Evolutionary conservation across 2,329 filamentous ascomycete genomes (phyloP), one percentile per base, ranked within the genome.

Genomic region (Botrytis squamosa): DNA sequence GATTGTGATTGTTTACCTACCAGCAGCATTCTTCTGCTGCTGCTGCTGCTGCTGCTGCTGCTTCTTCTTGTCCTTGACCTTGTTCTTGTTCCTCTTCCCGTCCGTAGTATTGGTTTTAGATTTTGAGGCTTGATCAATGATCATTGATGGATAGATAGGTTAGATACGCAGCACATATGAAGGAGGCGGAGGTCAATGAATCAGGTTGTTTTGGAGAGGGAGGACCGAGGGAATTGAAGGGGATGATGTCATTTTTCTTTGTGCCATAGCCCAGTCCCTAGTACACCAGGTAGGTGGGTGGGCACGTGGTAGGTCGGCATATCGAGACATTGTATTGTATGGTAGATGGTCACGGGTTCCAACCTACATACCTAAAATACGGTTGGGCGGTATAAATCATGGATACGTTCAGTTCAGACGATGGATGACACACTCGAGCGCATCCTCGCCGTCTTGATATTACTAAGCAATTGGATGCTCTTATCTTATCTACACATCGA

Each of bases 221-320:
- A n/a, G 42, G 62, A 29, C 36, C 59, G 10, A 62, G 36, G 60
- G 38, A n/a, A 42, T 40, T 42, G 62, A n/a, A 29, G 8, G n/a
- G 8, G 40, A 64, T 38, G 64, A 67, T 46, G 64, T 67, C 64
- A 66, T 55, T 55, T 33, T 66, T 49, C 42, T 66, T 49, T 66
- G n/a, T 49, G 42, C 42, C 49, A 52, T 52, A 52, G 49, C 49
- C n/a, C 3, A n/a, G 49, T 25, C 4, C 22, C 25, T 52, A n/a
- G 25, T 29, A 29, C 29, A 29, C 29, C 29, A 29, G 29, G 29
- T 29, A 29, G 33, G 33, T 33, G 33, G 3, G 33, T 36, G 12
- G 8, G 57, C 42, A 42, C 42, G 42, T 42, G 16, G 29, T 59
- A 36, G 57, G 52, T 55, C 25, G 12, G 52, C 29, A 29, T 25